Evolutionary conservation across 495 filamentous ascomycete genomes (phyloP), one percentile per base, ranked within the genome.

Genomic region (Aspergillus carlsbadensis): DNA sequence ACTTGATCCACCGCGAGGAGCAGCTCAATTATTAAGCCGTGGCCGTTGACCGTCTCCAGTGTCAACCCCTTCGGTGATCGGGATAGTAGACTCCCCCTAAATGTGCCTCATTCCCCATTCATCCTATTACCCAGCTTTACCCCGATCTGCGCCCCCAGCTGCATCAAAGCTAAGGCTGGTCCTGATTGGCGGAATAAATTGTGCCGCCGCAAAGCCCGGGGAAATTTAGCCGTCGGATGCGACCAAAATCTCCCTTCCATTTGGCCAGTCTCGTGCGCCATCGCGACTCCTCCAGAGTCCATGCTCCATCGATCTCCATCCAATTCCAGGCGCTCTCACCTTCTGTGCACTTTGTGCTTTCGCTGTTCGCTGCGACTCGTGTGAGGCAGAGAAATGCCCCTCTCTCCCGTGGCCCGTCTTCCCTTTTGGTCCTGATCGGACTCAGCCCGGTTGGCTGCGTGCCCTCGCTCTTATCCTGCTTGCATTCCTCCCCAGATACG

Each of bases 111-210:
- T 29, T 29, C 3, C 26, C 26, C 26, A 29, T 29, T 29, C 26
- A 29, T 29, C 26, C 6, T 36, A 36, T 49, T 50, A 50, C 8
- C 47, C 47, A 39, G 3, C n/a, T 54, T 54, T 54, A 44, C 43
- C 52, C 40, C 36, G 11, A 18, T 17, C 20, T 29, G 8, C 13
- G 31, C 51, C 49, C 29, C 42, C 50, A 51, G 26, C 14, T 26
- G 26, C 26, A 50, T 46, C 54, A 20, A 21, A 14, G 11, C 29
- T 14, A 39, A 17, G 5, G 36, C 36, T 3, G 11, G 31, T 35
- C 8, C 15, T 71, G 60, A 75, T 75, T 75, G 72, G 72, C 68
- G 72, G 72, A 75, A 63, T 65, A 75, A 72, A 57, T 33, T 47
- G 56, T 35, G 54, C 54, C 57, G 53, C 39, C 17, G 22, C 43